A percentile compares a stretch with the other conserved stretches of the same genome.
phyloP scores from a whole-genome alignment of 306 rosid genomes.

The Rubus idaeus region DNA sequence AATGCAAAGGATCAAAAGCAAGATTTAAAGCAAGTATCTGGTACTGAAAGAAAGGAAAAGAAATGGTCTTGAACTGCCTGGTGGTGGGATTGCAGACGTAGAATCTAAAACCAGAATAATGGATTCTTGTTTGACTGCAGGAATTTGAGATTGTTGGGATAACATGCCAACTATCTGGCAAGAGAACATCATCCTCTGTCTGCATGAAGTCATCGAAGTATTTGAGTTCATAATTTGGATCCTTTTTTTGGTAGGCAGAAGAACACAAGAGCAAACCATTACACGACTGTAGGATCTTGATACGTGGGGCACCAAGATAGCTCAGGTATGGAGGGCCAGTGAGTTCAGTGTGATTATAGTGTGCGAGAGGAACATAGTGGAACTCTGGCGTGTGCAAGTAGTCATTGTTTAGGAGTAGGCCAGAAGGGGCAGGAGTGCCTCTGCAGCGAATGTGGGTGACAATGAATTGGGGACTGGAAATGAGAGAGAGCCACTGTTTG shows the following conservation, averaged over 20 bases:
- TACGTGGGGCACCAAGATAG: neutral
- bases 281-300: slow-evolving; percentile 26
- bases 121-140: slow-evolving; percentile 6
- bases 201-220: neutral
- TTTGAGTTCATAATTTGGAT: slow-evolving; percentile 6
- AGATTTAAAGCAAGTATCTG: neutral
- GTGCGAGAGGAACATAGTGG: slow-evolving; percentile 9
- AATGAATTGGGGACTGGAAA: slow-evolving; percentile 20
- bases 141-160: neutral
- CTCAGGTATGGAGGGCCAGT: neutral
- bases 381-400: neutral
- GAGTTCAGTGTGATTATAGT: neutral
- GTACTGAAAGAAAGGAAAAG: slow-evolving; percentile 9
- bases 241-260: neutral
- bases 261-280: slow-evolving; percentile 30
- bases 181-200: slow-evolving; percentile 16
- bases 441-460: neutral
- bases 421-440: slow-evolving; percentile 2
- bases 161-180: slow-evolving; percentile 11
- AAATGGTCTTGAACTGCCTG: slow-evolving; percentile 10
- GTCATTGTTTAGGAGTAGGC: slow-evolving; percentile 10
- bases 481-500: slow-evolving; percentile 36
- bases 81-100: slow-evolving; percentile 21
- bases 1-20: slow-evolving; percentile 10
- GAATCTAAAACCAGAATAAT: slow-evolving; percentile 8